These are phyloP conservation scores for Phytopythium boreale DNA, from an alignment of 352 stramenopile genomes.

Conservation along the genomic window DNA sequence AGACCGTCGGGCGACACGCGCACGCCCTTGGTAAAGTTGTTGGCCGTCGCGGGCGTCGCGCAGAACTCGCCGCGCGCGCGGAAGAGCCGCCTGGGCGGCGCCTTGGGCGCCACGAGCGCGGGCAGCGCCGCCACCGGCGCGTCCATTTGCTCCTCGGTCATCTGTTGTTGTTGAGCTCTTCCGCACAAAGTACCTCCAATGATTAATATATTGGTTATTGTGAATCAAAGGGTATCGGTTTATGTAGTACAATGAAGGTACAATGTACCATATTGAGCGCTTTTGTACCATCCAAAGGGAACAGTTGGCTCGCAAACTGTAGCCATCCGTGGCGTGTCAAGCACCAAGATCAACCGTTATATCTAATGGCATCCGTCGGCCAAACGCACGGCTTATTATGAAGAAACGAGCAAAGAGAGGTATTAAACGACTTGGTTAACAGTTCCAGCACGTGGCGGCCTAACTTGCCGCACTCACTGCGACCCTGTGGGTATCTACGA, in stretches of 20 bases:
- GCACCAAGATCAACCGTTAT: no score
- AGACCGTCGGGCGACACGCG: slow-evolving; percentile 75
- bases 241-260: no score
- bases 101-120: background rate
- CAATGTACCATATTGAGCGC: no score
- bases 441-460: no score
- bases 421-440: background rate
- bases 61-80: slow-evolving; percentile 26
- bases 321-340: no score
- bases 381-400: no score
- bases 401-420: background rate
- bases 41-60: slow-evolving; percentile 17
- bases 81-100: slow-evolving; percentile 10
- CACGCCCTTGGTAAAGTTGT: slow-evolving; percentile 82
- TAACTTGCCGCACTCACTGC: background rate
- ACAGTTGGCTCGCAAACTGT: no score
- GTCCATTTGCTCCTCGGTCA: background rate
- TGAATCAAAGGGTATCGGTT: no score
- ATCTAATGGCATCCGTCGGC: background rate
- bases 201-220: no score
- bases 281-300: no score
- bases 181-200: no score
- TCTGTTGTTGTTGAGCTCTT: no score
- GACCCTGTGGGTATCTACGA: background rate
- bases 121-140: background rate